phyloP scores from a whole-genome alignment of 441 rosid species.

The Croton setiger region DNA sequence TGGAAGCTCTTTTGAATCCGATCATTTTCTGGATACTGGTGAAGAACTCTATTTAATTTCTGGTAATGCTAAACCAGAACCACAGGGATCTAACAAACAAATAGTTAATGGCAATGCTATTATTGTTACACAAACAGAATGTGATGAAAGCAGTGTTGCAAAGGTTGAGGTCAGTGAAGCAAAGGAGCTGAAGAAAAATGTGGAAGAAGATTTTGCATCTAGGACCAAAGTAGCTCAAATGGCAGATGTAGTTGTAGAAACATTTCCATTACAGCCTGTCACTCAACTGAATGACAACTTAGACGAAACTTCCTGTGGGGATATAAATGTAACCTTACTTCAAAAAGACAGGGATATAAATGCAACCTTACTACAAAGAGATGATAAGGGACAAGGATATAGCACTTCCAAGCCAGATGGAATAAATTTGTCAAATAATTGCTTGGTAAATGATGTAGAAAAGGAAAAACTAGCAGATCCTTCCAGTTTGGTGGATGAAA shows the following conservation, averaged over 20 bases:
- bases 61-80: constrained; percentile 25
- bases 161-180: constrained; percentile 28
- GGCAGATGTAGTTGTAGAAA: constrained; percentile 52
- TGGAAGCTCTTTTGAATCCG: constrained; percentile 34
- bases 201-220: constrained; percentile 18
- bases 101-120: constrained; percentile 33
- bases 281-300: constrained; percentile 24
- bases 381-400: constrained; percentile 23
- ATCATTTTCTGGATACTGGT: constrained; percentile 24
- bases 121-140: constrained; percentile 23
- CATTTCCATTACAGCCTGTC: constrained; percentile 51
- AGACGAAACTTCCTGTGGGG: constrained; percentile 23
- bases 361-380: constrained; percentile 28
- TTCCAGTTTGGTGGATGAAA: constrained; percentile 21
- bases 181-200: constrained; percentile 17
- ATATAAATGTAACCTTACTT: constrained; percentile 26
- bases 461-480: constrained; percentile 15
- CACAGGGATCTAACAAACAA: constrained; percentile 24
- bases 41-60: constrained; percentile 27
- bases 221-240: constrained; percentile 32
- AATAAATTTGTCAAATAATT: constrained; percentile 20
- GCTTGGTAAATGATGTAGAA: constrained; percentile 24
- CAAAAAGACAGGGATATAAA: constrained; percentile 25
- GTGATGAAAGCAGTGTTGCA: constrained; percentile 20
- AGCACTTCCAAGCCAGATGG: constrained; percentile 20